phyloP scores from a whole-genome alignment of 805 yeast species.

The Candida tibetensis region DNA sequence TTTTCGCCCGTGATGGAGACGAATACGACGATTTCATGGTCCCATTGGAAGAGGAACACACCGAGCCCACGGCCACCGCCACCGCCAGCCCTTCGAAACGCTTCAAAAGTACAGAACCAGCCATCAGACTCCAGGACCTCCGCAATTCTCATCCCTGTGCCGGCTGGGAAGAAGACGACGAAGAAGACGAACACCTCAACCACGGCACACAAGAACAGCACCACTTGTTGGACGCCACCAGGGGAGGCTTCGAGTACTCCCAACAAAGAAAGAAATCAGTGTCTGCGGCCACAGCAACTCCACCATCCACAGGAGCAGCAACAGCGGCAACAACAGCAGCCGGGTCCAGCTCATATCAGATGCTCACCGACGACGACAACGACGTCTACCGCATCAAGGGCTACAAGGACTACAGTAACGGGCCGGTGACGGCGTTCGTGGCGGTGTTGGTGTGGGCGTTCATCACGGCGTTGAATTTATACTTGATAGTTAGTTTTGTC shows the following conservation, averaged over 20 bases:
- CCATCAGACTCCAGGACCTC: conserved; percentile 38
- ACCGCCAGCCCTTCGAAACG: conserved; percentile 12
- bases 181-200: conserved; percentile 16
- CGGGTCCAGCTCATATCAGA: neutral
- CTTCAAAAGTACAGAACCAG: conserved; percentile 37
- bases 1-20: conserved; percentile 30
- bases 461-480: conserved; percentile 68
- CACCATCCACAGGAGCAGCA: neutral
- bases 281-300: neutral
- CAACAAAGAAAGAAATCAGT: neutral
- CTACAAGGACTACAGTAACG: conserved; percentile 68
- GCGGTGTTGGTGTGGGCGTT: conserved; percentile 68
- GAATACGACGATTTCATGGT: conserved; percentile 18
- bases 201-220: conserved; percentile 15
- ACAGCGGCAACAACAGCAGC: neutral
- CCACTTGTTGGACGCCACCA: conserved; percentile 11
- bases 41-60: conserved; percentile 5
- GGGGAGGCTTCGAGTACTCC: neutral
- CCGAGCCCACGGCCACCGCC: neutral
- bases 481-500: conserved; percentile 54
- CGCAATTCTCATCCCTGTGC: conserved; percentile 42
- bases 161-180: conserved; percentile 40
- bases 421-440: conserved; percentile 47
- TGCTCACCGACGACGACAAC: conserved; percentile 9
- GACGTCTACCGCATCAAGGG: conserved; percentile 27